phyloP scores from a whole-genome alignment of 2,329 filamentous ascomycete species.

The Metarhizium anisopliae region DNA sequence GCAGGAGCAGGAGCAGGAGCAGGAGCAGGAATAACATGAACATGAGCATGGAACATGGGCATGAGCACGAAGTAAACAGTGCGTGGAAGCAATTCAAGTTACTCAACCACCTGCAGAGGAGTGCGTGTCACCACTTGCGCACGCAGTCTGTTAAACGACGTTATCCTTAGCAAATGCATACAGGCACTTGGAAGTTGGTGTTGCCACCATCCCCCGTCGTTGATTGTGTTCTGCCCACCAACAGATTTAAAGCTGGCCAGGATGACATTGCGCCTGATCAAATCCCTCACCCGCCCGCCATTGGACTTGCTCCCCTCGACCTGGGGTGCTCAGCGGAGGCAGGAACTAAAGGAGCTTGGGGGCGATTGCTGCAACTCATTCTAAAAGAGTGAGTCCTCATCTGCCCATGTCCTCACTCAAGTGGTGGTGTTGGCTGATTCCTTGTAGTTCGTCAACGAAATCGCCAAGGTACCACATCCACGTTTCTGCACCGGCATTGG shows the following conservation, averaged over 20 bases:
- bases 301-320: neutral
- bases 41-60: neutral
- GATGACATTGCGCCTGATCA: neutral
- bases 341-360: neutral
- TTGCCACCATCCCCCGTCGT: no score
- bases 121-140: neutral
- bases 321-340: slow-evolving; percentile 1
- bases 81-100: no score
- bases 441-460: neutral
- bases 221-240: neutral
- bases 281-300: neutral
- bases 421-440: neutral
- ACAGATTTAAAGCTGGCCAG: neutral
- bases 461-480: neutral
- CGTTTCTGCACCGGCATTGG: neutral
- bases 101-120: neutral
- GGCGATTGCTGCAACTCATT: neutral
- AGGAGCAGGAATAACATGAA: neutral
- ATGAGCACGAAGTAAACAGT: neutral
- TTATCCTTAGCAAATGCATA: no score
- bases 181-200: no score
- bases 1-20: neutral
- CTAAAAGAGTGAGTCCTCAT: neutral
- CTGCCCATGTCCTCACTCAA: neutral
- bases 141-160: no score